These are phyloP conservation scores for Sarocladium kiliense DNA, from an alignment of 2,329 filamentous ascomycete species.

Conservation along the genomic window DNA sequence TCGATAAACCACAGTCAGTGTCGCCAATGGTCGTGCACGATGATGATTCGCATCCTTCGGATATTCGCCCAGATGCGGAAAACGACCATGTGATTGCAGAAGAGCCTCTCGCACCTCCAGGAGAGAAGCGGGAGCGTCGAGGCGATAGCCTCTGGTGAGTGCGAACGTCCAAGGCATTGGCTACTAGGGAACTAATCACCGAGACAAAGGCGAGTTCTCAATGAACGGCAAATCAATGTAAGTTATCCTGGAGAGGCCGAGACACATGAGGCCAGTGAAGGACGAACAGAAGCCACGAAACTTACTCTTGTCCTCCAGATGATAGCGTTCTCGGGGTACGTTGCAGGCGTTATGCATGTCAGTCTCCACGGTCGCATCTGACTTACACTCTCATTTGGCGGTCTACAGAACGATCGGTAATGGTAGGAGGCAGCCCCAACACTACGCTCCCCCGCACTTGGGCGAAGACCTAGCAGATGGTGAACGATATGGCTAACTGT, in stretches of 20 bases:
- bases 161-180: too few relatives aligned
- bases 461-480: neutral
- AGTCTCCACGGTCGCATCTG: neutral
- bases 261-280: too few relatives aligned
- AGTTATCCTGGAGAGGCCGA: too few relatives aligned
- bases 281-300: too few relatives aligned
- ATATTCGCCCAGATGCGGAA: conserved; percentile 6
- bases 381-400: conserved; percentile 6
- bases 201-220: conserved; percentile 29
- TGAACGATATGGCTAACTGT: neutral
- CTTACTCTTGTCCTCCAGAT: too few relatives aligned
- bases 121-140: conserved; percentile 6
- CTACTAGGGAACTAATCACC: neutral
- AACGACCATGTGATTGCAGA: conserved; percentile 8
- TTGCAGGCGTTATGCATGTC: neutral
- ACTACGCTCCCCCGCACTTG: neutral
- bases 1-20: conserved; percentile 4
- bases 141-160: conserved; percentile 12
- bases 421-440: conserved; percentile 18
- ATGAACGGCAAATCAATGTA: conserved; percentile 35
- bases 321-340: conserved; percentile 39
- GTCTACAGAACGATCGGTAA: conserved; percentile 31
- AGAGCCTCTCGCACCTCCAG: neutral
- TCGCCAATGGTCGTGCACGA: neutral
- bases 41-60: neutral